Conservation (phyloP, 1,139 yeast genomes). For the Hyphopichia fennica region DNA sequence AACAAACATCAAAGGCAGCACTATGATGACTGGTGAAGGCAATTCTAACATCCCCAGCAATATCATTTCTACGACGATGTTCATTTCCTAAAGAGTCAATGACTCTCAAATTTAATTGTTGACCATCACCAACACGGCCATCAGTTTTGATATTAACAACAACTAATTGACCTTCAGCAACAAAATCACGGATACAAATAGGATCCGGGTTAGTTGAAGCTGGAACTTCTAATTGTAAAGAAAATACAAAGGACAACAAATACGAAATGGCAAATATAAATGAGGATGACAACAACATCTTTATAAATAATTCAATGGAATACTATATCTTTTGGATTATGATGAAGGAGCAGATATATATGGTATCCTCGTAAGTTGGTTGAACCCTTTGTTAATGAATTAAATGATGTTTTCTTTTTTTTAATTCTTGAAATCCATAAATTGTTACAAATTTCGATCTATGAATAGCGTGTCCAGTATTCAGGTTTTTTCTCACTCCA, state of each 20-base stretch:
- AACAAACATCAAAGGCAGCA: slow-evolving; percentile 89
- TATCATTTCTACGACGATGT: slow-evolving; percentile 62
- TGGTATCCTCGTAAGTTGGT: not conserved
- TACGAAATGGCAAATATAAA: slow-evolving; percentile 14
- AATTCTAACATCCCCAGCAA: slow-evolving; percentile 64
- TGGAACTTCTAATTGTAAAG: slow-evolving; percentile 42
- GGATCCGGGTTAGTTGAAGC: slow-evolving; percentile 37
- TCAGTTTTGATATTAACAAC: slow-evolving; percentile 75
- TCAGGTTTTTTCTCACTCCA: not conserved
- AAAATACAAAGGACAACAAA: slow-evolving; percentile 22
- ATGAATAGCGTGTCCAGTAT: slow-evolving; percentile 8
- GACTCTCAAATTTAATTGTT: slow-evolving; percentile 60
- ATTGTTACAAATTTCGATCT: not conserved
- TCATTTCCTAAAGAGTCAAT: slow-evolving; percentile 72
- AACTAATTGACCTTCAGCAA: slow-evolving; percentile 77
- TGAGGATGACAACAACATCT: slow-evolving; percentile 2
- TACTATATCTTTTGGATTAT: no score
- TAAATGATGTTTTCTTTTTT: not conserved
- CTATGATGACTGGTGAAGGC: slow-evolving; percentile 84
- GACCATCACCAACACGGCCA: slow-evolving; percentile 85
- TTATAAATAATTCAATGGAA: not conserved
- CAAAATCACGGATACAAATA: slow-evolving; percentile 87
- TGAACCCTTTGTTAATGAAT: not conserved
- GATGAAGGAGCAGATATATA: no score
- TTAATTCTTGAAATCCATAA: not conserved